phyloP scores from a whole-genome alignment of 2,329 filamentous ascomycete species.

The Colletotrichum musae region DNA sequence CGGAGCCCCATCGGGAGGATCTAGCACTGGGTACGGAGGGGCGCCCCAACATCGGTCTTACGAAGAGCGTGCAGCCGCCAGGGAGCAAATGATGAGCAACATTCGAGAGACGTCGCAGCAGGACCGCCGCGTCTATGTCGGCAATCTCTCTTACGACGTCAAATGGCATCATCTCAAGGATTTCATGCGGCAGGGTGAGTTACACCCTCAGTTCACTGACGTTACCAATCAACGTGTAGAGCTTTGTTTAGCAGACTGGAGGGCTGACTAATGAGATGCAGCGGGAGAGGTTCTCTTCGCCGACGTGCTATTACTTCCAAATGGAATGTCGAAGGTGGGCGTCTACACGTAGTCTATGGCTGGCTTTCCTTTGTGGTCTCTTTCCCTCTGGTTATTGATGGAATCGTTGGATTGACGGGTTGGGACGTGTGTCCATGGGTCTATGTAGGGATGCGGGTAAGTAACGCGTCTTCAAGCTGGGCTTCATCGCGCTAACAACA shows the following conservation, averaged over 20 bases:
- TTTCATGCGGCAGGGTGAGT: constrained; percentile 99
- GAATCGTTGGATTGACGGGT: constrained; percentile 99
- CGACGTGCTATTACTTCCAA: constrained; percentile 99
- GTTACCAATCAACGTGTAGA: neutral
- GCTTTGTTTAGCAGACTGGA: neutral
- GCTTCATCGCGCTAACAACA: constrained; percentile 48
- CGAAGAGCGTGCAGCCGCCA: constrained; percentile 86
- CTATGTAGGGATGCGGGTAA: constrained; percentile 99
- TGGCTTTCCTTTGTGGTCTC: constrained; percentile 81
- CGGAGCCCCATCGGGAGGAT: constrained; percentile 78
- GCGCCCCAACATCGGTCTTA: constrained; percentile 77
- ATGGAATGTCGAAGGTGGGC: constrained; percentile 99
- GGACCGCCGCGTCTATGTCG: constrained; percentile 99
- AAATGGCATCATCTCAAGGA: constrained; percentile 99
- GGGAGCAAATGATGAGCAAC: constrained; percentile 96
- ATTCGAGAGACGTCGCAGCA: constrained; percentile 96
- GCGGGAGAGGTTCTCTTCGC: constrained; percentile 99
- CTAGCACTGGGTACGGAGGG: constrained; percentile 75
- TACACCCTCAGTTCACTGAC: constrained; percentile 33
- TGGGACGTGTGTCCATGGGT: constrained; percentile 89
- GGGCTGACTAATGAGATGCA: constrained; percentile 59
- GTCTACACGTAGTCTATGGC: constrained; percentile 89
- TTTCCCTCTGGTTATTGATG: constrained; percentile 77
- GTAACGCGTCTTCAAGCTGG: constrained; percentile 54
- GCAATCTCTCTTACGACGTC: constrained; percentile 98